Percentiles rank a stretch among this genome's conserved stretches.
These are phyloP conservation scores for Cryomyces antarcticus DNA, from an alignment of 495 filamentous ascomycete species.

Conservation along the genomic window DNA sequence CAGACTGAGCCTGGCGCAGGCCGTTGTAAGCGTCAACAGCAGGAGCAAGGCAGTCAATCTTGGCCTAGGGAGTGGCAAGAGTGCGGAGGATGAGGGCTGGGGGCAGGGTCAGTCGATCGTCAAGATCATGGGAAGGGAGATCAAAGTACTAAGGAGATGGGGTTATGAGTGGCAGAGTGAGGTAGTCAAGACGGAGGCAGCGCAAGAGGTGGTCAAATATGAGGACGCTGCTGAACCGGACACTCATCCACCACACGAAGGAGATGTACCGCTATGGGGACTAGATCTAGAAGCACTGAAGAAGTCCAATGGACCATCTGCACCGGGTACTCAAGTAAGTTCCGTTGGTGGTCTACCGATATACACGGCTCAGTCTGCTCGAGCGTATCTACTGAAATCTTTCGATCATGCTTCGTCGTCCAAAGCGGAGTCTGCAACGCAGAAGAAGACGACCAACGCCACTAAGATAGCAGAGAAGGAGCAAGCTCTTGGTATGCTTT, in stretches of 20 bases:
- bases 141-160: slow-evolving; percentile 53
- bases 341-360: slow-evolving; percentile 34
- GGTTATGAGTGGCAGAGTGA: slow-evolving; percentile 42
- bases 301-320: slow-evolving; percentile 18
- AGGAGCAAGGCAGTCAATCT: slow-evolving; percentile 53
- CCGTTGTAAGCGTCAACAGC: slow-evolving; percentile 58
- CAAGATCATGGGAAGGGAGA: slow-evolving; percentile 47
- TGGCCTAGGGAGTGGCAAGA: slow-evolving; percentile 44
- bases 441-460: slow-evolving; percentile 20
- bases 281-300: slow-evolving; percentile 51
- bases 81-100: slow-evolving; percentile 51
- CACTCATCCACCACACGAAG: not conserved
- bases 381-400: slow-evolving; percentile 37
- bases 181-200: not conserved
- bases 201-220: not conserved
- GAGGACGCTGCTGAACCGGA: slow-evolving; percentile 21
- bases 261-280: slow-evolving; percentile 40
- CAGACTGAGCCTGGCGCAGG: slow-evolving; percentile 57
- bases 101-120: slow-evolving; percentile 54
- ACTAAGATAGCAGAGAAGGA: slow-evolving; percentile 34
- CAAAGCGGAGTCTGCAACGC: slow-evolving; percentile 3
- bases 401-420: slow-evolving; percentile 25
- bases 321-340: slow-evolving; percentile 12
- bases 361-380: slow-evolving; percentile 41
- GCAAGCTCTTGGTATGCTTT: slow-evolving; percentile 40